Conservation (phyloP, 495 filamentous ascomycete species). For the Aspergillus steynii region DNA sequence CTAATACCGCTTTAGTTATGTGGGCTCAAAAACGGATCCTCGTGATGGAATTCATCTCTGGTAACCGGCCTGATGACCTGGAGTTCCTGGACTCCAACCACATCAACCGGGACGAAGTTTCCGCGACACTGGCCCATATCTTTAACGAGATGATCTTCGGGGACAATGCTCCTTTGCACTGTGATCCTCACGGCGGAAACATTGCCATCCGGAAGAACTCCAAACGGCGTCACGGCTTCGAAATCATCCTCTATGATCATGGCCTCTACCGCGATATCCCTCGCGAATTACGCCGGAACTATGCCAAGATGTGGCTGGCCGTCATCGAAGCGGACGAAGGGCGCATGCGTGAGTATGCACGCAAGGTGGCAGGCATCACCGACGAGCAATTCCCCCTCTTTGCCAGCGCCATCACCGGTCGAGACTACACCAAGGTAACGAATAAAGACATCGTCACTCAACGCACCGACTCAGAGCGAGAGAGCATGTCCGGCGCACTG, state of each 20-base stretch:
- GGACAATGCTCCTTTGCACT: conserved; percentile 84
- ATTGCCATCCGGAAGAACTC: conserved; percentile 83
- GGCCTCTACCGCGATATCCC: conserved; percentile 95
- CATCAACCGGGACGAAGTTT: conserved; percentile 95
- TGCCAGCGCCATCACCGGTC: conserved; percentile 92
- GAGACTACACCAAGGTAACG: conserved; percentile 77
- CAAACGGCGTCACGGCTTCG: conserved; percentile 74
- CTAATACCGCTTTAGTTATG: conserved; percentile 55
- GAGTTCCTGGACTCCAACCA: conserved; percentile 78
- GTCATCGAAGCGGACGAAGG: conserved; percentile 85
- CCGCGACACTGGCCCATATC: conserved; percentile 83
- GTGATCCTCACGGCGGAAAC: conserved; percentile 97
- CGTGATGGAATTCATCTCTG: conserved; percentile 93
- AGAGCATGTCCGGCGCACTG: conserved; percentile 76
- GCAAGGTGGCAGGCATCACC: conserved; percentile 82
- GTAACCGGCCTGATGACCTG: conserved; percentile 86
- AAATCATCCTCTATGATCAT: conserved; percentile 97
- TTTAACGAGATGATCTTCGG: conserved; percentile 99
- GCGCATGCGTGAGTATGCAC: conserved; percentile 83
- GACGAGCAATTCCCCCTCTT: conserved; percentile 96
- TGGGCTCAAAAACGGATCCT: conserved; percentile 89
- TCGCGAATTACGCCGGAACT: conserved; percentile 70
- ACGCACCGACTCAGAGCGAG: conserved; percentile 71
- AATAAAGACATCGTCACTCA: conserved; percentile 59
- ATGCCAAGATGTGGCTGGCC: conserved; percentile 97